These are phyloP conservation scores for Ophiostoma sp. DNA, from an alignment of 2,329 filamentous ascomycete species.

Conservation along the genomic window DNA sequence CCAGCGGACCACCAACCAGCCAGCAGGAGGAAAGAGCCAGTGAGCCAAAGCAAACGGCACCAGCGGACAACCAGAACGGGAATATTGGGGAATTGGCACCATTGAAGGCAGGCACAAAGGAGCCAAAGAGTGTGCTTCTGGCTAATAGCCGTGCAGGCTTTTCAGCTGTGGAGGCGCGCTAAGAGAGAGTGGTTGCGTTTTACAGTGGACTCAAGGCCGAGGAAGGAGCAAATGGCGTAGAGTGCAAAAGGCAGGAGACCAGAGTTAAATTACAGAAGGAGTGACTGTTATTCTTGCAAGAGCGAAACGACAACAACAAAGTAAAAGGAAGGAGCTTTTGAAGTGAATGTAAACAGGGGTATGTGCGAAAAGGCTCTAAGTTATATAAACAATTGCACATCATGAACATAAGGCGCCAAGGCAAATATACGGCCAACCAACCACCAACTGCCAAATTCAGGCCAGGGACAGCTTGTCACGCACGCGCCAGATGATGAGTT, in stretches of 20 bases:
- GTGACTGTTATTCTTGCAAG: neutral
- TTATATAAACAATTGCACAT: neutral
- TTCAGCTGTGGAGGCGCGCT: conserved; percentile 14
- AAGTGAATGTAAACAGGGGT: neutral
- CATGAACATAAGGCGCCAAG: neutral
- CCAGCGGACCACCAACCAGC: conserved; percentile 13
- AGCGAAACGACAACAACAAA: neutral
- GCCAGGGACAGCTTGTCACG: neutral
- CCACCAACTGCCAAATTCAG: neutral
- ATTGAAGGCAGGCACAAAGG: conserved; percentile 6
- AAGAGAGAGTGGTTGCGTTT: conserved; percentile 15
- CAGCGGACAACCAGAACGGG: neutral
- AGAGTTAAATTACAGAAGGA: neutral
- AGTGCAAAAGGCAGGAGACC: neutral
- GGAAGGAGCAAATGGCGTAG: conserved; percentile 5
- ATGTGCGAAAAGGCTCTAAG: neutral
- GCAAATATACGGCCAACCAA: neutral
- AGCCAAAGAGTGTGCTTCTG: neutral
- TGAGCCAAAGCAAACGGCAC: neutral
- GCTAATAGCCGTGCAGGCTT: conserved; percentile 13
- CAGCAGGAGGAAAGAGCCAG: conserved; percentile 5
- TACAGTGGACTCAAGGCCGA: neutral
- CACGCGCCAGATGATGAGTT: neutral
- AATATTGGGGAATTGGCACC: neutral
- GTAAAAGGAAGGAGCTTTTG: neutral